Evolutionary conservation across 805 yeast species (phyloP), one percentile per base, ranked within the genome.

Genomic region (Wickerhamia fluorescens): DNA sequence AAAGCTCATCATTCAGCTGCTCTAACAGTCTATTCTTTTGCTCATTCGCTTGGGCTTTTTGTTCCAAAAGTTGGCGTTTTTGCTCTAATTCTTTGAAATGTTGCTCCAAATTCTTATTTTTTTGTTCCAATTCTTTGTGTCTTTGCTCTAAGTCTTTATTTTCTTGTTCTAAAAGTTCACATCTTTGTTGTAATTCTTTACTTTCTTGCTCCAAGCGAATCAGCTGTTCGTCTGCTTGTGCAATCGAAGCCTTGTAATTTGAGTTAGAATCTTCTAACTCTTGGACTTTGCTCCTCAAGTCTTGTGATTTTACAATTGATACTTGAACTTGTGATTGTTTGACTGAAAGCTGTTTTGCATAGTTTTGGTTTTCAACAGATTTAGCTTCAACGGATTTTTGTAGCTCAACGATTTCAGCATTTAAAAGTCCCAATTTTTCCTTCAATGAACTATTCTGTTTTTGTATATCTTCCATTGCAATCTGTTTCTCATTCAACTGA

Each of bases 251-350:
- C 29, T 45, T 49, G n/a, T 49, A 35, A n/a, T 38, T 30, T 14
- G 30, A 42, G 31, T 55, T 47, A 7, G 42, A 17, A 6, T 33
- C 40, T 28, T 53, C 54, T 10, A 48, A 28, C 20, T 58, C 63
- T 2, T 35, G 28, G 7, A 62, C 40, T 23, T 52, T 39, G 18
- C 35, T 28, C 36, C 52, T 53, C 29, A 61, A 45, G 23, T 65
- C 68, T 28, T 63, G 57, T 29, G 62, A 56, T 44, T 66, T 64
- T 15, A 62, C 61, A 39, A 81, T 68, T n/a, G 71, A 59, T 4
- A 81, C 74, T 23, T 73, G 78, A 27, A 79, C 66, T 49, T 87
- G 95, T 23, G 80, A 77, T 31, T 73, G 64, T 42, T 73, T 73
- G 23, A 85, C 84, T 24, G 78, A 69, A 13, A 69, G 64, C 41